Base-by-base conservation (phyloP, 1,284 basidiomycete species). In the Tilletia horrida region DNA sequence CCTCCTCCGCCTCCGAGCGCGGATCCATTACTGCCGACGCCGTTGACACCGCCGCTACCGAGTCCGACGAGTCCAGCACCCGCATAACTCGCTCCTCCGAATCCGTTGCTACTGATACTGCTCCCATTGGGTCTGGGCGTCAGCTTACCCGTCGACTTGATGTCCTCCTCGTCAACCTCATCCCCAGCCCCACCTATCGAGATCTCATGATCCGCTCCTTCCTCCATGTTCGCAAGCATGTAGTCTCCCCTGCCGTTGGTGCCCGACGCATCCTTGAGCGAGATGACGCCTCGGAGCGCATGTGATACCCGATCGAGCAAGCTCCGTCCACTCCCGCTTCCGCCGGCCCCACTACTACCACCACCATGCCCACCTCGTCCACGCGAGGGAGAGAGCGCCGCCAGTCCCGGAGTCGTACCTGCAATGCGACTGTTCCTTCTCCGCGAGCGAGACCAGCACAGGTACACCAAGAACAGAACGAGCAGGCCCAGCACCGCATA, bases 151-250 rank as follows among this genome's bases (percentile, higher is more conserved):
- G 43, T 47, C 42, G 48, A 52, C 35, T 40, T 40, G 35, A 40
- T 40, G 21, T 52, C 23, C 40, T 43, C 65, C 11, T 25, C 62
- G 14, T 29, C 63, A 42, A 59, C 31, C n/a, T 23, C 65, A 18
- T 43, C 63, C 18, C 69, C 71, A 6, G 35, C 35, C 35, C 35
- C 35, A 40, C 35, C 35, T 11, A 40, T 4, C 35, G 35, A 40
- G 35, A 40, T 4, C 35, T 40, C 35, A 40, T 40, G 35, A 11
- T 69, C 72, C 7, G 21, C 43, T 3, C 72, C 76, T 52, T 79
- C 77, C 35, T 79, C 77, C 76, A 77, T 76, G 69, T 67, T 75
- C 31, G 77, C 76, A 7, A 79, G 69, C 18, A 73, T 69, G 61
- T 79, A 79, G 68, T 79, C 77, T 50, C 76, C 76, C 8, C 73